Conservation (phyloP, 108 stramenopile genomes). For the Fistulifera pelliculosa region DNA sequence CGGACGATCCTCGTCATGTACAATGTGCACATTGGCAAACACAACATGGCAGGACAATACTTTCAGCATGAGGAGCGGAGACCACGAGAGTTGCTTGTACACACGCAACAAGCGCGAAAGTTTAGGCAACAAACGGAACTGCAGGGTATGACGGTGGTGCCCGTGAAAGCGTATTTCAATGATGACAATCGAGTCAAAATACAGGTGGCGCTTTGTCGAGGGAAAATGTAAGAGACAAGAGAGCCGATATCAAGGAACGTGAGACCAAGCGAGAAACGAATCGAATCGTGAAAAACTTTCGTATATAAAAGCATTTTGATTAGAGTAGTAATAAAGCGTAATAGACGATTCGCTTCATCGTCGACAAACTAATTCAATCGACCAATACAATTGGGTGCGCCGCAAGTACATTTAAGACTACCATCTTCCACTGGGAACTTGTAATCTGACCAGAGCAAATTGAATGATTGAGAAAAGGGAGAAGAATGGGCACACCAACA, state of each 20-base stretch:
- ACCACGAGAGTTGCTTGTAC: slow-evolving; percentile 43
- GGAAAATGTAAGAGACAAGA: slow-evolving; percentile 82
- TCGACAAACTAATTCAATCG: slow-evolving; percentile 68
- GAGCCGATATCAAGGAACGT: slow-evolving; percentile 66
- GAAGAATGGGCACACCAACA: slow-evolving; percentile 2
- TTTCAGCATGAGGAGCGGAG: slow-evolving; percentile 79
- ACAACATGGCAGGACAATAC: slow-evolving; percentile 54
- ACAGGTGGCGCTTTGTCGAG: slow-evolving; percentile 69
- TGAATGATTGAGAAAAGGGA: background rate
- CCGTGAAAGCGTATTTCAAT: slow-evolving; percentile 83
- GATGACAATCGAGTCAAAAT: slow-evolving; percentile 73
- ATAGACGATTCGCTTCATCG: no score
- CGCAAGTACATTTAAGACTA: slow-evolving; percentile 56
- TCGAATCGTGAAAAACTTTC: slow-evolving; percentile 72
- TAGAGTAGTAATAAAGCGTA: no score
- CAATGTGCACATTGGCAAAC: slow-evolving; percentile 80
- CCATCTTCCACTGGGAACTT: slow-evolving; percentile 86
- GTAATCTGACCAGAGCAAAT: slow-evolving; percentile 43
- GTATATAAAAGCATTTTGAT: background rate
- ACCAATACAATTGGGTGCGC: slow-evolving; percentile 70
- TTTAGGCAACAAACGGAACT: slow-evolving; percentile 28
- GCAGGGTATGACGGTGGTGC: slow-evolving; percentile 61
- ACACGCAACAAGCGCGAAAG: slow-evolving; percentile 51
- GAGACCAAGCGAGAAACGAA: slow-evolving; percentile 61
- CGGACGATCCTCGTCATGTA: slow-evolving; percentile 48